A percentile compares a stretch with the other conserved stretches of the same genome.
Evolutionary conservation across 2,329 filamentous ascomycete species (phyloP).

Genomic region (Tetracladium maxilliforme): DNA sequence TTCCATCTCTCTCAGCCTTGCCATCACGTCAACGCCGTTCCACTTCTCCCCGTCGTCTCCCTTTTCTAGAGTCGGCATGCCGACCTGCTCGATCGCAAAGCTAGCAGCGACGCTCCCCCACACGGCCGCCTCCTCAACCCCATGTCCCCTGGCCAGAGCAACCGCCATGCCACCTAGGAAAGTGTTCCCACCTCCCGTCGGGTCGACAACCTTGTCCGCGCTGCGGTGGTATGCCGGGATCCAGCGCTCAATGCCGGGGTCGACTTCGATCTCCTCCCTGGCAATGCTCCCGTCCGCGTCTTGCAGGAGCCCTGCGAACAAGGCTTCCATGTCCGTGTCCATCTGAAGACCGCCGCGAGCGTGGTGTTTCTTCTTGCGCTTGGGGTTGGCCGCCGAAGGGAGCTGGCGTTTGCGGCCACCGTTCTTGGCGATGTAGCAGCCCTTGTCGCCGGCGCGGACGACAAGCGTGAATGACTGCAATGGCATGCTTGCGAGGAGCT

Average conservation of each 20-base stretch:
- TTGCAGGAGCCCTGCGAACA: conserved; percentile 43
- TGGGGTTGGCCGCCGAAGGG: conserved; percentile 6
- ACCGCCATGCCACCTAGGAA: conserved; percentile 55
- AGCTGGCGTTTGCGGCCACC: conserved; percentile 7
- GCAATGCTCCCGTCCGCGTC: conserved; percentile 32
- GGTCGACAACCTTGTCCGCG: conserved; percentile 56
- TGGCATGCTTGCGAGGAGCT: conserved; percentile 49
- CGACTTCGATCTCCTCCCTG: conserved; percentile 42
- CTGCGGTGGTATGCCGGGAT: conserved; percentile 58
- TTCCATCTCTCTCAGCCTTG: too few relatives aligned
- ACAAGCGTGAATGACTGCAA: conserved; percentile 51
- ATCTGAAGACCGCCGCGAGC: conserved; percentile 35
- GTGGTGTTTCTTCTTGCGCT: conserved; percentile 25
- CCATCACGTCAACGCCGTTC: conserved; percentile 40
- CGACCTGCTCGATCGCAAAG: conserved; percentile 90
- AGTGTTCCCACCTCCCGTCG: conserved; percentile 85
- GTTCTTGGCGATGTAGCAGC: conserved; percentile 45
- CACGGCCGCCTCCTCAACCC: conserved; percentile 54
- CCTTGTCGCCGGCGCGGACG: conserved; percentile 55
- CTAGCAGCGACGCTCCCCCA: conserved; percentile 77
- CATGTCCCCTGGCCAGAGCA: conserved; percentile 41
- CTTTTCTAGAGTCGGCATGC: conserved; percentile 47
- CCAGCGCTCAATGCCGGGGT: conserved; percentile 57
- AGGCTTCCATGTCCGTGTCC: conserved; percentile 47
- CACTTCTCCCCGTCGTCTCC: conserved; percentile 39